Evolutionary conservation across 805 yeast genomes (phyloP).

Genomic region (Grigorovia transvaalensis): DNA sequence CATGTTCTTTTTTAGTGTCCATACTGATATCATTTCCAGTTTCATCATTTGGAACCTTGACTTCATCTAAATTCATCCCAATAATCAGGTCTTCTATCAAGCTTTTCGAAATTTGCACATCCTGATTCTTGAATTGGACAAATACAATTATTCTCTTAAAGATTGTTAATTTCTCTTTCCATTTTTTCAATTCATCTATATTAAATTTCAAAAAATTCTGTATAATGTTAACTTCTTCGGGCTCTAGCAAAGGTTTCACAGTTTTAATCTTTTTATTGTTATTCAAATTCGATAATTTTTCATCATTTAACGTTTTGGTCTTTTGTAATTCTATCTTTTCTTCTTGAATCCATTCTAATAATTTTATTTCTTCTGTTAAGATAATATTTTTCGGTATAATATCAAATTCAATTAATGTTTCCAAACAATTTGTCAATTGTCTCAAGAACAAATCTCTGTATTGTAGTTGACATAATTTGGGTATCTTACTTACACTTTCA

Average conservation of each 20-base stretch:
- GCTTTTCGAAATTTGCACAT: slow-evolving; percentile 8
- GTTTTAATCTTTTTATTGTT: neutral
- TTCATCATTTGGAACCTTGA: neutral
- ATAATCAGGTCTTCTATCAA: neutral
- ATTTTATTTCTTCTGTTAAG: slow-evolving; percentile 7
- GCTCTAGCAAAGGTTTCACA: slow-evolving; percentile 9
- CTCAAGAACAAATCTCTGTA: neutral
- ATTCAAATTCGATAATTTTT: neutral
- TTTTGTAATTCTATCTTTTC: slow-evolving; percentile 1
- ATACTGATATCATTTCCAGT: neutral
- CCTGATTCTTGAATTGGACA: slow-evolving; percentile 13
- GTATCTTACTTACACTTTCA: neutral
- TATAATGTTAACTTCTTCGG: slow-evolving; percentile 21
- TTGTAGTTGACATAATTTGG: slow-evolving; percentile 1
- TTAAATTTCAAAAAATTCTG: slow-evolving; percentile 20
- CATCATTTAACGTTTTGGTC: neutral
- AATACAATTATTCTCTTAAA: slow-evolving; percentile 17
- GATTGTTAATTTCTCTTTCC: slow-evolving; percentile 7
- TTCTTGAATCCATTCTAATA: slow-evolving; percentile 13
- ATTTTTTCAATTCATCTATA: slow-evolving; percentile 11
- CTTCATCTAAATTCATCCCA: neutral
- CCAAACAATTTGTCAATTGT: slow-evolving; percentile 9
- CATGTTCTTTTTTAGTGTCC: neutral
- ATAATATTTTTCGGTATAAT: slow-evolving; percentile 2
- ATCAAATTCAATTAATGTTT: slow-evolving; percentile 6